Percentiles rank a stretch among this genome's conserved stretches.
These are phyloP conservation scores for Chytriomyces confervae DNA, from an alignment of 192 early-diverging fungal species.

Conservation along the genomic window DNA sequence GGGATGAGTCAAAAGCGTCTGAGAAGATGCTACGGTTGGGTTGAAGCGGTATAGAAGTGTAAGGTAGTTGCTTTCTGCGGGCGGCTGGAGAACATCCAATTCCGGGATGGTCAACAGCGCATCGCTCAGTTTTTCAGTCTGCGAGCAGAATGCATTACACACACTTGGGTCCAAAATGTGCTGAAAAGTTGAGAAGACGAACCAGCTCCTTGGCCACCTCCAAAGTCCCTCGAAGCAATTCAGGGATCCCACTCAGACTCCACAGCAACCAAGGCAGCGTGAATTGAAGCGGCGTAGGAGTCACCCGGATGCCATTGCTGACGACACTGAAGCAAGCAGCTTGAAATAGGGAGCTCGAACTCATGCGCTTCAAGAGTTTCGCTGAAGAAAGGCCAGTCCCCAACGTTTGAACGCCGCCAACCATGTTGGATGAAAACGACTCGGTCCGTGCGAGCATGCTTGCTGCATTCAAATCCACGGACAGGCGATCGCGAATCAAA, in stretches of 20 bases:
- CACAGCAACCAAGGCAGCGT: conserved; percentile 18
- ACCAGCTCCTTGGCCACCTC: conserved; percentile 8
- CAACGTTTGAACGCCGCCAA: not conserved
- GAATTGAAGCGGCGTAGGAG: not conserved
- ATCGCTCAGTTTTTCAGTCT: not conserved
- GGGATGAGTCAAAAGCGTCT: conserved; percentile 13
- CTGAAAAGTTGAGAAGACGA: not conserved
- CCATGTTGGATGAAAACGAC: not conserved
- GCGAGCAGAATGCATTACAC: not conserved
- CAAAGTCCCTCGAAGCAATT: not conserved
- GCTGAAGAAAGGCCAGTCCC: not conserved
- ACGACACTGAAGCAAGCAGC: conserved; percentile 3
- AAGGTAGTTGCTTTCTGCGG: conserved; percentile 11
- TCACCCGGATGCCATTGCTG: not conserved
- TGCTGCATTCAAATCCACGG: not conserved
- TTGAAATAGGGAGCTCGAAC: conserved; percentile 20
- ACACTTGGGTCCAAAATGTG: not conserved
- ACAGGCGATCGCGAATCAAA: not conserved
- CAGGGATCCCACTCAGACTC: not conserved
- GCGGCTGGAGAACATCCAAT: not conserved
- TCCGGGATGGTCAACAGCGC: not conserved
- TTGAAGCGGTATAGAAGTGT: conserved; percentile 10
- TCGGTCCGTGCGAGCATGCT: not conserved
- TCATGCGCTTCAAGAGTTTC: conserved; percentile 25
- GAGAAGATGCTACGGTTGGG: conserved; percentile 1